Conservation (phyloP, 2,329 filamentous ascomycete genomes). For the Leptographium lundbergii region DNA sequence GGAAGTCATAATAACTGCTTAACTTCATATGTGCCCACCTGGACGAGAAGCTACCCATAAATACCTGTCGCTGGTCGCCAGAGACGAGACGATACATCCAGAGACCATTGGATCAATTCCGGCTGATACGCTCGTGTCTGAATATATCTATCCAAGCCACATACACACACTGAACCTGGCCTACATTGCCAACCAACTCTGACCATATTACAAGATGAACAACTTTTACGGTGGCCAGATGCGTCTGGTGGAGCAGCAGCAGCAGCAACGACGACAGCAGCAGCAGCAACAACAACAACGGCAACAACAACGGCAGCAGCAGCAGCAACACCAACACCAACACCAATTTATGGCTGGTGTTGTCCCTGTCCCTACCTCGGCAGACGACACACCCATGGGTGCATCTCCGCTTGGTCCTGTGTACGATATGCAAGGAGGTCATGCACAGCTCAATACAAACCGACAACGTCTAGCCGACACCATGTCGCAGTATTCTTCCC, state of each 20-base stretch:
- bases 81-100: not conserved
- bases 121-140: too few relatives aligned
- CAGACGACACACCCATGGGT: not conserved
- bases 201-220: constrained; percentile 2
- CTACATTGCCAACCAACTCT: too few relatives aligned
- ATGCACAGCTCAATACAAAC: not conserved
- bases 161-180: too few relatives aligned
- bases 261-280: not conserved
- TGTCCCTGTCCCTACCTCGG: not conserved
- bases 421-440: not conserved
- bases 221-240: constrained; percentile 4
- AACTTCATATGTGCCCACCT: not conserved
- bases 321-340: too few relatives aligned
- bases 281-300: constrained; percentile 1
- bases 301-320: not conserved
- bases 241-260: constrained; percentile 3
- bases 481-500: not conserved
- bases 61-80: not conserved
- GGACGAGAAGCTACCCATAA: not conserved
- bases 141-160: too few relatives aligned
- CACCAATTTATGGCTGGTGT: too few relatives aligned
- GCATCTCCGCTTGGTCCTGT: not conserved
- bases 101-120: not conserved
- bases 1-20: not conserved
- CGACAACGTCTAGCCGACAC: not conserved